phyloP scores from a whole-genome alignment of 129 eudicot genomes.

The Erigeron canadensis region DNA sequence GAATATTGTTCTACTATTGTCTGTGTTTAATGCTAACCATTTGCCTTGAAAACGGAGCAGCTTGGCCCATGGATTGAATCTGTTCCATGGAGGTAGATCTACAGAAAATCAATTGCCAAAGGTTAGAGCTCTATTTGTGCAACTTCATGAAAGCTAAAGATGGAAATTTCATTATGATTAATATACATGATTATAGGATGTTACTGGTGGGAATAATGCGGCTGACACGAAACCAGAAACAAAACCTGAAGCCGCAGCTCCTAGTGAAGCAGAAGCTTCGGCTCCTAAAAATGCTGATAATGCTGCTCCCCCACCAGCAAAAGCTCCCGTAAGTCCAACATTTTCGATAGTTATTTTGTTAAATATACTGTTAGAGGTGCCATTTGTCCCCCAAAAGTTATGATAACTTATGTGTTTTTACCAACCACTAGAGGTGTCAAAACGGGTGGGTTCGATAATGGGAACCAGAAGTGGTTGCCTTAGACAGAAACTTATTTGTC shows the following conservation, averaged over 20 bases:
- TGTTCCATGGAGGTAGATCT: slow-evolving; percentile 74
- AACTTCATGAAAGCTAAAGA: neutral
- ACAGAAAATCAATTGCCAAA: slow-evolving; percentile 28
- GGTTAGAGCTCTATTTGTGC: slow-evolving; percentile 15
- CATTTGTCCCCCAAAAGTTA: no score
- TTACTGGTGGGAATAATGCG: slow-evolving; percentile 29
- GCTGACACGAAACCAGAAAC: slow-evolving; percentile 41
- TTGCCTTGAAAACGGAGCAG: slow-evolving; percentile 43
- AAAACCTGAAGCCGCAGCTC: slow-evolving; percentile 40
- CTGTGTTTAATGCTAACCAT: slow-evolving; percentile 24
- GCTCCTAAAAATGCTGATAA: slow-evolving; percentile 46
- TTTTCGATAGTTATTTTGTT: neutral
- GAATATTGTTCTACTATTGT: neutral
- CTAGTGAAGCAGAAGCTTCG: slow-evolving; percentile 37
- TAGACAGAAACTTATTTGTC: no score
- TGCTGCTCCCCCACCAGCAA: slow-evolving; percentile 45
- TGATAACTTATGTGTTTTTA: neutral
- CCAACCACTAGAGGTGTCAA: neutral
- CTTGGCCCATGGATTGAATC: slow-evolving; percentile 79
- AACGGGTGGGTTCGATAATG: no score
- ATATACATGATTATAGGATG: slow-evolving; percentile 31
- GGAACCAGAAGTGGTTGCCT: no score
- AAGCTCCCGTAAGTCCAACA: slow-evolving; percentile 54
- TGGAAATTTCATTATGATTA: slow-evolving; percentile 5
- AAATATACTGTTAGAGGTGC: neutral